Evolutionary conservation across 441 rosid genomes (phyloP).

Genomic region (Aquilaria agallochum): DNA sequence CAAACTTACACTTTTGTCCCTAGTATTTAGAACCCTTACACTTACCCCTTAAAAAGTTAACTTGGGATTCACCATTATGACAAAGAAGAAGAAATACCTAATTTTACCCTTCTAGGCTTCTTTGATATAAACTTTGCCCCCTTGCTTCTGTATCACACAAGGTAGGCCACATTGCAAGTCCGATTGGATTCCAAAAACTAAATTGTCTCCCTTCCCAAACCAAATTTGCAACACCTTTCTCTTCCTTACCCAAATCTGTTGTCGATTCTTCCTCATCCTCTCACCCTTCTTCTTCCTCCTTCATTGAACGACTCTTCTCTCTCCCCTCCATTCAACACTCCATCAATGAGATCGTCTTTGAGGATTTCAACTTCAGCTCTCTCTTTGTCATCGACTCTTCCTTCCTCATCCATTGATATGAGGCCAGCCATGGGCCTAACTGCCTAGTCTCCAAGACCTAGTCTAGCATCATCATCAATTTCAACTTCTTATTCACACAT

Average conservation of each 20-base stretch:
- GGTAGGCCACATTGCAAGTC: too few relatives aligned
- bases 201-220: too few relatives aligned
- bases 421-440: constrained; percentile 56
- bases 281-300: constrained; percentile 52
- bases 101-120: too few relatives aligned
- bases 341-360: constrained; percentile 85
- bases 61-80: too few relatives aligned
- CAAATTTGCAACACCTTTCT: constrained; percentile 43
- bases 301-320: constrained; percentile 70
- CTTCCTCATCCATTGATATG: constrained; percentile 75
- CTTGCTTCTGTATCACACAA: too few relatives aligned
- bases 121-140: too few relatives aligned
- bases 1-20: too few relatives aligned
- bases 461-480: constrained; percentile 82
- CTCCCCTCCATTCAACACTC: constrained; percentile 74
- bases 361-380: constrained; percentile 74
- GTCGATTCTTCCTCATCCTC: constrained; percentile 19
- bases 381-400: constrained; percentile 65
- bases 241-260: constrained; percentile 42
- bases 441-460: constrained; percentile 58
- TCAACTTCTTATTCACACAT: constrained; percentile 89
- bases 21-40: too few relatives aligned
- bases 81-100: too few relatives aligned
- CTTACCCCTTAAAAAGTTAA: too few relatives aligned
- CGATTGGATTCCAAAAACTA: too few relatives aligned